A percentile compares a stretch with the other conserved stretches of the same genome.
Evolutionary conservation across 139 green algal genomes (phyloP).

Genomic region (Ettlia oleoabundans): DNA sequence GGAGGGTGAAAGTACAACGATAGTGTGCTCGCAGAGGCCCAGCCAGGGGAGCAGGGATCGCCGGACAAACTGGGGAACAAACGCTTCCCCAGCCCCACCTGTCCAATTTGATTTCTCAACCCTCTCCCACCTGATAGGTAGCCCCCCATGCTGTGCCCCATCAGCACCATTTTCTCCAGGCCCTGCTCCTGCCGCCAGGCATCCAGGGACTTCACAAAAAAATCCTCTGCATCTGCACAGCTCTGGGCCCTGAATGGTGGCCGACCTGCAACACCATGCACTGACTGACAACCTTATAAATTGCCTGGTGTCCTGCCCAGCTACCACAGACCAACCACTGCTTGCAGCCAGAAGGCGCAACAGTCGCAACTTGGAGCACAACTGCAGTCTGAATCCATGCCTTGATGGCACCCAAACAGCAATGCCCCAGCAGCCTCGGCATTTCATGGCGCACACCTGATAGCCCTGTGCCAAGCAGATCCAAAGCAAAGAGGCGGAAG

Average conservation of each 20-base stretch:
- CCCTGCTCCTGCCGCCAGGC: conserved; percentile 70
- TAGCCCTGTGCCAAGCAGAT: conserved; percentile 88
- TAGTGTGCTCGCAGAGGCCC: background rate
- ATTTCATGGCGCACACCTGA: conserved; percentile 52
- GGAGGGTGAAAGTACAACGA: background rate
- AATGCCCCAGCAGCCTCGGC: background rate
- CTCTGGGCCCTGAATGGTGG: conserved; percentile 69
- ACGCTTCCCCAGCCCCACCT: no score
- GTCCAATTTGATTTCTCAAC: no score
- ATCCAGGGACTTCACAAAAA: conserved; percentile 79
- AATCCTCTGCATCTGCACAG: conserved; percentile 74
- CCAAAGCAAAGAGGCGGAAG: conserved; percentile 72
- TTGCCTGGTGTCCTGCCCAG: background rate
- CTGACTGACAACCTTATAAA: background rate
- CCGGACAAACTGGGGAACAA: no score
- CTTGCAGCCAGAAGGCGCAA: background rate
- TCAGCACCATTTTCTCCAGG: conserved; percentile 73
- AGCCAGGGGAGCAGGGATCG: background rate
- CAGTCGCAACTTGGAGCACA: background rate
- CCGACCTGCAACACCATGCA: conserved; percentile 52
- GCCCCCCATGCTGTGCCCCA: conserved; percentile 85
- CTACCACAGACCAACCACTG: no score
- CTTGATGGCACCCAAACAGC: background rate
- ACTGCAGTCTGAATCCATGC: background rate
- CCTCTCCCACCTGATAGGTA: conserved; percentile 68